A percentile compares a stretch with the other conserved stretches of the same genome.
Conservation (phyloP, 371 early-diverging fungal species). For the Mortierella sp. region DNA sequence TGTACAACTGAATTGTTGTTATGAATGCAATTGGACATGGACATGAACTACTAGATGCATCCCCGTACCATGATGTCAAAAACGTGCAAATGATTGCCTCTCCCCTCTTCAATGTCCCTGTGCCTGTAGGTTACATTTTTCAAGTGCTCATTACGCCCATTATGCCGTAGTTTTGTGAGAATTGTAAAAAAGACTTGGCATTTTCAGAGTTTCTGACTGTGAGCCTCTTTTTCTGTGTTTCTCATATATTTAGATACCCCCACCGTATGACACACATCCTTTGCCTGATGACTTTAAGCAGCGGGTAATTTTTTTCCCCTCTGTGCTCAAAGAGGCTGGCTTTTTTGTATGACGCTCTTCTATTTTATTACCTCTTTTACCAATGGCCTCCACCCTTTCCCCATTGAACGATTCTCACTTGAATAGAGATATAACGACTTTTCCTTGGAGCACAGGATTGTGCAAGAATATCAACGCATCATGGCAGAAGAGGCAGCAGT, state of each 20-base stretch:
- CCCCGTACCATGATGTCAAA: conserved; percentile 53
- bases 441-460: conserved; percentile 49
- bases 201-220: not conserved
- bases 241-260: conserved; percentile 34
- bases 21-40: not conserved
- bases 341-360: not conserved
- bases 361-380: not conserved
- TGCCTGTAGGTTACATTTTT: conserved; percentile 19
- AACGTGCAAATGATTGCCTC: conserved; percentile 52
- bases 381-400: too few relatives aligned
- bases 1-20: not conserved
- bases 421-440: conserved; percentile 44
- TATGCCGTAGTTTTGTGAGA: too few relatives aligned
- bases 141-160: too few relatives aligned
- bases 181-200: conserved; percentile 1
- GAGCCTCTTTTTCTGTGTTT: not conserved
- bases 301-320: conserved; percentile 14
- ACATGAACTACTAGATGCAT: conserved; percentile 34
- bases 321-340: too few relatives aligned
- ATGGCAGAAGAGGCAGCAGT: conserved; percentile 40
- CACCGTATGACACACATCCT: conserved; percentile 42
- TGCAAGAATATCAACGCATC: conserved; percentile 48
- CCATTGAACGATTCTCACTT: not conserved
- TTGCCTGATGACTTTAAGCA: conserved; percentile 39
- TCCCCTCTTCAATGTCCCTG: conserved; percentile 43